Percentiles rank a stretch among this genome's conserved stretches.
phyloP scores from a whole-genome alignment of 2,329 filamentous ascomycete genomes.

The Xylogone sp. region DNA sequence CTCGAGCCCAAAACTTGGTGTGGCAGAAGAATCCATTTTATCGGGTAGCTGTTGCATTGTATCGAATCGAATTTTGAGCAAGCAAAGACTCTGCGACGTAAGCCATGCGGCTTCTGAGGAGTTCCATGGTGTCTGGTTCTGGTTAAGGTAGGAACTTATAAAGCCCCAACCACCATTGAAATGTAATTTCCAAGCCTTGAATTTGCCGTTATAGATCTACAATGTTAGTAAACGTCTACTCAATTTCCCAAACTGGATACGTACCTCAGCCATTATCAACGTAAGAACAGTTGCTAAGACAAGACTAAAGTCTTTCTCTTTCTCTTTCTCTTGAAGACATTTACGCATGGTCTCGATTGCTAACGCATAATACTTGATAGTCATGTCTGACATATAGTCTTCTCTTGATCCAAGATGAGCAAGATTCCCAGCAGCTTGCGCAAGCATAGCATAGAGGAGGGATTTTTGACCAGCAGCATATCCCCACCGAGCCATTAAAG shows the following conservation, averaged over 20 bases:
- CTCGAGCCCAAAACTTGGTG: background rate
- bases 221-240: background rate
- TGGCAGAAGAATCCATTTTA: background rate
- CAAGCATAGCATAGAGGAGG: conserved; percentile 1
- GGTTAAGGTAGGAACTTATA: background rate
- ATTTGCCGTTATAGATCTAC: background rate
- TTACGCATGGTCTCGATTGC: background rate
- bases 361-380: background rate
- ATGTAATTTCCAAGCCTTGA: background rate
- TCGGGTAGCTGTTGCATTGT: background rate
- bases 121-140: background rate
- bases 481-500: background rate
- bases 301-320: background rate
- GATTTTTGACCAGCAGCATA: background rate
- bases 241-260: background rate
- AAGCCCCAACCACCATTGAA: background rate
- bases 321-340: background rate
- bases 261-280: background rate
- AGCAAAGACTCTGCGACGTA: conserved; percentile 1
- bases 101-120: background rate
- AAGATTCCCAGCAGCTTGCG: conserved; percentile 1
- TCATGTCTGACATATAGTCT: background rate
- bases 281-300: background rate
- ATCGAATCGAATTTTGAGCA: conserved; percentile 2
- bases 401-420: background rate